Base-by-base conservation (phyloP, 306 rosid genomes). In the Erythrophleum fordii region DNA sequence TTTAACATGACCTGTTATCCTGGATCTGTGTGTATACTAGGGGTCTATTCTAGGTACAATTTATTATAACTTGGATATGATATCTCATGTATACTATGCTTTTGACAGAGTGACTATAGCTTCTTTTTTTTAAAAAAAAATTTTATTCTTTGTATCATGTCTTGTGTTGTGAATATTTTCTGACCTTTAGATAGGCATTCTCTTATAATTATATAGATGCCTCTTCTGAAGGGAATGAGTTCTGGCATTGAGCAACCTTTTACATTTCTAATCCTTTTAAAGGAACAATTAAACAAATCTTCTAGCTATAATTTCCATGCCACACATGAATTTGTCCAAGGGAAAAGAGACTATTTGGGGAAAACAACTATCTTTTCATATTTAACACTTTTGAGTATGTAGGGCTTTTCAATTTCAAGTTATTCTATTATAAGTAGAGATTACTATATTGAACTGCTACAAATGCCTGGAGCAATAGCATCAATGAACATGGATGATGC, bases 1-100 rank as follows among this genome's bases (percentile, higher is more conserved):
- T 65, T 58, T 82, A 13, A 35, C 45, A 20, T 55, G 55, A 5
- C n/a, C 41, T 29, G 42, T 23, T 85, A 69, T 52, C 68, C 51
- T 77, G 48, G 66, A 69, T 69, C 17, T 35, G 11, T 55, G 31
- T 49, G 67, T 48, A 51, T 70, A 7, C 52, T 58, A 28, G n/a
- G 69, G 69, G 66, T 20, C 45, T 26, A 66, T 28, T 44, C 73
- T 55, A 53, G 53, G 69, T 56, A 64, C 74, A 75, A 11, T 71
- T 29, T 79, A 59, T 78, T 80, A 28, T 11, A 8, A 14, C 29
- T 70, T 82, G 77, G 76, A 83, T 70, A 72, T 76, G 45, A 60
- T 42, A 29, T 39, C 56, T 39, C 23, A 41, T 44, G 44, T 46
- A 49, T 52, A 10, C 51, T 13, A 39, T 53, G 26, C 59, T 53